Conservation (phyloP, 352 stramenopile genomes). For the Phytophthora sp. region DNA sequence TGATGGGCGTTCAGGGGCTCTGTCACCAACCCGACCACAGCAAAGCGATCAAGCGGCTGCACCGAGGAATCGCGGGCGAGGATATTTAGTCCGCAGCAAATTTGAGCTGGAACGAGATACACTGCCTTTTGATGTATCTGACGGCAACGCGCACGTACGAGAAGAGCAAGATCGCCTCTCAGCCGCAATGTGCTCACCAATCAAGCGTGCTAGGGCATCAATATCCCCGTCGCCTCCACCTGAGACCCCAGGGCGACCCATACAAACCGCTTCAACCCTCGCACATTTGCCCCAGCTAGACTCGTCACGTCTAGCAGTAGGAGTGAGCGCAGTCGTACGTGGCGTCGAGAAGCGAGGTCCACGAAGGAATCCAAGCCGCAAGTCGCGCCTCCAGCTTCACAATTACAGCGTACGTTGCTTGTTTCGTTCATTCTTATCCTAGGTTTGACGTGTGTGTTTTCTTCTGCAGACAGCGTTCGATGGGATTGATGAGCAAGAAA, state of each 20-base stretch:
- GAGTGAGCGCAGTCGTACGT: slow-evolving; percentile 56
- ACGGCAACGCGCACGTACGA: slow-evolving; percentile 38
- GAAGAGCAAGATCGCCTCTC: slow-evolving; percentile 31
- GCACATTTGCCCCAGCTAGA: slow-evolving; percentile 58
- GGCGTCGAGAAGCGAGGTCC: slow-evolving; percentile 61
- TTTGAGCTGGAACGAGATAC: slow-evolving; percentile 53
- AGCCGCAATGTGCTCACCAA: slow-evolving; percentile 41
- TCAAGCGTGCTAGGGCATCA: slow-evolving; percentile 21
- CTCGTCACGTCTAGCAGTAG: slow-evolving; percentile 53
- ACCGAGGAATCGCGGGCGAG: slow-evolving; percentile 2
- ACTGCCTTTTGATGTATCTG: slow-evolving; percentile 35
- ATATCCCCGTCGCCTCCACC: neutral
- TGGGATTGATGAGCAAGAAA: neutral
- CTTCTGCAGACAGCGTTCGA: slow-evolving; percentile 25
- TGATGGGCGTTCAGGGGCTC: neutral
- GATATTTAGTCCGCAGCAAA: slow-evolving; percentile 34
- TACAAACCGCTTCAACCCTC: slow-evolving; percentile 34
- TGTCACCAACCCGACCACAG: slow-evolving; percentile 29
- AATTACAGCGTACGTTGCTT: slow-evolving; percentile 60
- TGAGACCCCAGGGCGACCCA: slow-evolving; percentile 27
- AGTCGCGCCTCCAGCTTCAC: slow-evolving; percentile 58
- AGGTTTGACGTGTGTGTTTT: neutral
- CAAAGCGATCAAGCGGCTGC: neutral
- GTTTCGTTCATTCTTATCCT: neutral
- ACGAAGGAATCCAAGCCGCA: slow-evolving; percentile 54